Conservation (phyloP, 495 filamentous ascomycete species). For the Ascodesmis nigricans region DNA sequence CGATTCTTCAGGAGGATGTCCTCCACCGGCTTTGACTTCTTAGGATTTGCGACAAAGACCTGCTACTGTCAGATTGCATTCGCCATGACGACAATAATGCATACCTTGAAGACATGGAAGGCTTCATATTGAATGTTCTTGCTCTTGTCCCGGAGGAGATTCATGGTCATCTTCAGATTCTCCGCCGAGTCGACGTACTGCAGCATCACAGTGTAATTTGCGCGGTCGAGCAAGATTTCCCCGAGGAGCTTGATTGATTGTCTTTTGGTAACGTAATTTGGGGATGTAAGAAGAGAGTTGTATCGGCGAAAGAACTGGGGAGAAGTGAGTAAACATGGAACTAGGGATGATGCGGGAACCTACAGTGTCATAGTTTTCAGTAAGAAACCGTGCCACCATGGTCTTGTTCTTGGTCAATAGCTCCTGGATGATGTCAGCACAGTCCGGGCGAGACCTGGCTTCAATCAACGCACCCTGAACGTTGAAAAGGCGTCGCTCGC, state of each 20-base stretch:
- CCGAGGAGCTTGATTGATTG: slow-evolving; percentile 95
- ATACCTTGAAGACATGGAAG: slow-evolving; percentile 94
- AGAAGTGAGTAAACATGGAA: slow-evolving; percentile 2
- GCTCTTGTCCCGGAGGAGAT: slow-evolving; percentile 73
- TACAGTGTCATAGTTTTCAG: slow-evolving; percentile 50
- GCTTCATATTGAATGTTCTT: slow-evolving; percentile 99
- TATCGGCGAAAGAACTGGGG: slow-evolving; percentile 67
- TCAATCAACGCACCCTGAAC: slow-evolving; percentile 52
- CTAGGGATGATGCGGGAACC: not conserved
- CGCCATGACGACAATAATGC: too few relatives aligned
- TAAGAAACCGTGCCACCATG: slow-evolving; percentile 64
- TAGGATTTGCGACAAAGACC: slow-evolving; percentile 94
- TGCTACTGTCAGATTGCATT: slow-evolving; percentile 16
- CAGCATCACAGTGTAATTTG: slow-evolving; percentile 97
- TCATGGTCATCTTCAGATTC: slow-evolving; percentile 96
- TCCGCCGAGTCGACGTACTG: slow-evolving; percentile 85
- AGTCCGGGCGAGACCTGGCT: too few relatives aligned
- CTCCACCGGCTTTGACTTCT: slow-evolving; percentile 85
- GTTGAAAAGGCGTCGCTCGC: slow-evolving; percentile 94
- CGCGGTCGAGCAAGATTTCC: slow-evolving; percentile 79
- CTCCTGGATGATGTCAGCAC: slow-evolving; percentile 52
- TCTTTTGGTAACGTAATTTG: slow-evolving; percentile 92
- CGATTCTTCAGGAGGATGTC: slow-evolving; percentile 91
- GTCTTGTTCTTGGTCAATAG: slow-evolving; percentile 84
- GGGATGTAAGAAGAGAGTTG: slow-evolving; percentile 70